These are phyloP conservation scores for Yarrowia sp. DNA, from an alignment of 805 yeast genomes.

Conservation along the genomic window DNA sequence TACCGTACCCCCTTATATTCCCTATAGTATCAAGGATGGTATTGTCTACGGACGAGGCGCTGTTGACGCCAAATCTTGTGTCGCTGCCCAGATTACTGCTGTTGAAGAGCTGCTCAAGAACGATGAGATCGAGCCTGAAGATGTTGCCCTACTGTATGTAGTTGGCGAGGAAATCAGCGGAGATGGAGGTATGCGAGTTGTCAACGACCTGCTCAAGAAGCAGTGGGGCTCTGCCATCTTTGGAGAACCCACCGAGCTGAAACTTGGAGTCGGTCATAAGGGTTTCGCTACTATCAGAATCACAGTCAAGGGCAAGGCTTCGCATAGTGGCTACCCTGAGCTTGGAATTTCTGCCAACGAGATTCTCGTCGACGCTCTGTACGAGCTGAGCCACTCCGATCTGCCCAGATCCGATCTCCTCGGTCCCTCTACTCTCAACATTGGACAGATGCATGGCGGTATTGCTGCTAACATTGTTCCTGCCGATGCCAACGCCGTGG, in stretches of 20 bases:
- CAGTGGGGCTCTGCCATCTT: conserved; percentile 68
- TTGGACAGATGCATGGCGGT: conserved; percentile 66
- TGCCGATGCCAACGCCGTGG: conserved; percentile 59
- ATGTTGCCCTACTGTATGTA: conserved; percentile 64
- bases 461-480: conserved; percentile 73
- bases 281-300: conserved; percentile 58
- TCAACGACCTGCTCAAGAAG: conserved; percentile 42
- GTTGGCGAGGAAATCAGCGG: conserved; percentile 79
- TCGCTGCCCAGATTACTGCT: conserved; percentile 67
- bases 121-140: conserved; percentile 61
- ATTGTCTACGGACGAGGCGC: conserved; percentile 70
- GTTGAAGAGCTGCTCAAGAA: conserved; percentile 56
- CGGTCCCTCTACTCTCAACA: conserved; percentile 68
- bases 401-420: conserved; percentile 61
- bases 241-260: conserved; percentile 79
- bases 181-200: conserved; percentile 53
- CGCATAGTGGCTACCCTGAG: conserved; percentile 76
- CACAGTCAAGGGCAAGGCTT: conserved; percentile 61
- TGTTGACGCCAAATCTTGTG: conserved; percentile 74
- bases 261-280: conserved; percentile 73
- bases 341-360: conserved; percentile 69
- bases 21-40: conserved; percentile 57
- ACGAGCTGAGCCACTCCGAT: conserved; percentile 54
- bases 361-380: conserved; percentile 59
- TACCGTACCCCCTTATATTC: conserved; percentile 72